These are phyloP conservation scores for Wallacemonas collosoma DNA, from an alignment of 208 protist genomes.

Conservation along the genomic window DNA sequence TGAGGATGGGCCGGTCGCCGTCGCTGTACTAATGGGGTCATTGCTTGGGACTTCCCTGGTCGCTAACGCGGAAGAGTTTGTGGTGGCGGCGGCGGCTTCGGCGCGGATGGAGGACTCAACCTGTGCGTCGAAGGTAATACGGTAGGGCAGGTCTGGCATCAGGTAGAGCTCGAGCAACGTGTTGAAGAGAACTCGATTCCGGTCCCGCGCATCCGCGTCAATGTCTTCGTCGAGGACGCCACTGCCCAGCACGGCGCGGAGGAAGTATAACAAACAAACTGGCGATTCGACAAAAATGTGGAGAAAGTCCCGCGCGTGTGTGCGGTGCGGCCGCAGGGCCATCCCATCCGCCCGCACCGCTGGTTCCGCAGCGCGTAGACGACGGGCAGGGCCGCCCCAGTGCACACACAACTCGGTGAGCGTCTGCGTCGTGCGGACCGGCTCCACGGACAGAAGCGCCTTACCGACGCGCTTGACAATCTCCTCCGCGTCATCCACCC, in stretches of 20 bases:
- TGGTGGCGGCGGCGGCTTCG: too few species aligned
- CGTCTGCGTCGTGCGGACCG: slow-evolving; percentile 56
- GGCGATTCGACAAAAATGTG: slow-evolving; percentile 92
- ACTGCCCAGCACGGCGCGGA: slow-evolving; percentile 86
- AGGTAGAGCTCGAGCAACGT: slow-evolving; percentile 97
- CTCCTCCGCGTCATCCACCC: slow-evolving; percentile 81
- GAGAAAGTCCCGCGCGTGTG: slow-evolving; percentile 73
- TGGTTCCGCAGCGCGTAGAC: slow-evolving; percentile 19
- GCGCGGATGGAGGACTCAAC: neutral
- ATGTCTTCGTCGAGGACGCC: slow-evolving; percentile 53
- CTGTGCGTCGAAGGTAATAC: slow-evolving; percentile 9
- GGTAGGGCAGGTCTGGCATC: slow-evolving; percentile 36
- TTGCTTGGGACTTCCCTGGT: too few species aligned
- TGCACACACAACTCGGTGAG: slow-evolving; percentile 70
- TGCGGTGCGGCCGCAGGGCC: slow-evolving; percentile 45
- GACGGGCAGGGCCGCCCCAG: slow-evolving; percentile 57
- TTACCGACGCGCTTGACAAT: slow-evolving; percentile 91
- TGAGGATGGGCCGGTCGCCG: neutral
- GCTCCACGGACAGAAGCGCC: slow-evolving; percentile 44
- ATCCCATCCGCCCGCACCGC: neutral
- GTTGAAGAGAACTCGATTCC: slow-evolving; percentile 70
- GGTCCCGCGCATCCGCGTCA: neutral
- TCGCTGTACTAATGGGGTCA: neutral
- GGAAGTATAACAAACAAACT: slow-evolving; percentile 89
- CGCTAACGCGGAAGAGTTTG: neutral